Conservation (phyloP, 1,284 basidiomycete genomes). For the Phylloporus sp. region DNA sequence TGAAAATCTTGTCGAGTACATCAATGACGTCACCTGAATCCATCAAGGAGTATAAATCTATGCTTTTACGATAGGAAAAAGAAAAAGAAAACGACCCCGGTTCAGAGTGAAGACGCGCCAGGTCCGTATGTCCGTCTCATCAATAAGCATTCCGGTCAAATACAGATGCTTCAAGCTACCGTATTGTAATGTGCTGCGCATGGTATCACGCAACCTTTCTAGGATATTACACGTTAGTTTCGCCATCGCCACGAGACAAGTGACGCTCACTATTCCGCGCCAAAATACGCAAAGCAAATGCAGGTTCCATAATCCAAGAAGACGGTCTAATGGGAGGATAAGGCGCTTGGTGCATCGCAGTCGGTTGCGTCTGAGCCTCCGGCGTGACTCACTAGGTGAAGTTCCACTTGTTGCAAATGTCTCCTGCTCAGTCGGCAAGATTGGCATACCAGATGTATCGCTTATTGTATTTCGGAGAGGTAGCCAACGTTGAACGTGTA, state of each 20-base stretch:
- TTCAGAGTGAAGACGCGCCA: conserved; percentile 32
- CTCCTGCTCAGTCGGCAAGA: neutral
- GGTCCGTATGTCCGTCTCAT: conserved; percentile 18
- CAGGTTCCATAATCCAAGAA: conserved; percentile 27
- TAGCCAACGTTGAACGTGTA: too few species aligned
- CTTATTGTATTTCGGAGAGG: too few species aligned
- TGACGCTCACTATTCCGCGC: conserved; percentile 15
- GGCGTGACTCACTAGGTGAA: neutral
- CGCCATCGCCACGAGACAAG: neutral
- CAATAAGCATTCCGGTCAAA: conserved; percentile 27
- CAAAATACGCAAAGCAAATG: conserved; percentile 23
- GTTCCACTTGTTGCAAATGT: neutral
- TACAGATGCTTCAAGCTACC: conserved; percentile 29
- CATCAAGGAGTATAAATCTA: neutral
- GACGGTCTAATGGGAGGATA: conserved; percentile 1
- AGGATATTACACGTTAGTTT: conserved; percentile 1
- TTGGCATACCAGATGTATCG: too few species aligned
- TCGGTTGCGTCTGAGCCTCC: neutral
- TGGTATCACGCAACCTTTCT: conserved; percentile 21
- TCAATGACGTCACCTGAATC: conserved; percentile 27
- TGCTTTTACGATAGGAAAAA: neutral
- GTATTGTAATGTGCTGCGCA: conserved; percentile 17
- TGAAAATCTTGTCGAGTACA: conserved; percentile 37
- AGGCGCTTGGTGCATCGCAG: too few species aligned
- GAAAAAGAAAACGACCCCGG: conserved; percentile 17